Evolutionary conservation across 2,329 filamentous ascomycete species (phyloP), one percentile per base, ranked within the genome.

Genomic region (Botrytis fabae): DNA sequence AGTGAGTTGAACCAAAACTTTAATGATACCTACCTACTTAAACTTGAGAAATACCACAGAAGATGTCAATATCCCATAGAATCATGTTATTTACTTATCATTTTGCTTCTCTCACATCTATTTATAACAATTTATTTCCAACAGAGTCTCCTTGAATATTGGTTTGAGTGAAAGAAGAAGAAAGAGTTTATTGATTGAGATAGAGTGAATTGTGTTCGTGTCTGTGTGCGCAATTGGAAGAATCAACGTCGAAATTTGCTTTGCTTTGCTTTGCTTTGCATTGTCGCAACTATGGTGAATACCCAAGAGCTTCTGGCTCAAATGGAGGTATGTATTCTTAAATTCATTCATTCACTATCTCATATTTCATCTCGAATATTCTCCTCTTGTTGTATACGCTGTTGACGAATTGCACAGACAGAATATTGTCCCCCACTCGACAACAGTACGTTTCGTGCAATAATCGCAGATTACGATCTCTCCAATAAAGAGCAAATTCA

Each of bases 401-500:
- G 46, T 44, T 71, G 57, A 71, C 60, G 16, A 9, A 28, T 40
- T 40, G 7, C 22, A 63, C 22, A 73, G 71, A 38, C 44, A 46
- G 71, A 73, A 61, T 73, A 73, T 48, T 73, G 71, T 70, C 71
- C 71, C 35, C 71, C 71, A 32, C 65, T 73, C n/a, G 71, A 73
- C 18, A 61, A 60, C 32, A 69, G 93, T 0, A 86, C 95, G 20
- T 88, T 98, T 73, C 87, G 91, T 71, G 91, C 93, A 6, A 92
- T 98, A 68, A 85, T 90, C 8, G 88, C 85, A 70, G 95, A 98
- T 79, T 93, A 90, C 81, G 88, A 94, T 77, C 83, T 95, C 28
- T 80, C 82, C 4, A 81, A 89, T 35, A 78, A 86, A 0, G 80
- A 83, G 0, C 84, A 90, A 60, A 83, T 90, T 46, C 79, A 86